Base-by-base conservation (phyloP, 2,329 filamentous ascomycete species). In the Talaromyces verruculosus region DNA sequence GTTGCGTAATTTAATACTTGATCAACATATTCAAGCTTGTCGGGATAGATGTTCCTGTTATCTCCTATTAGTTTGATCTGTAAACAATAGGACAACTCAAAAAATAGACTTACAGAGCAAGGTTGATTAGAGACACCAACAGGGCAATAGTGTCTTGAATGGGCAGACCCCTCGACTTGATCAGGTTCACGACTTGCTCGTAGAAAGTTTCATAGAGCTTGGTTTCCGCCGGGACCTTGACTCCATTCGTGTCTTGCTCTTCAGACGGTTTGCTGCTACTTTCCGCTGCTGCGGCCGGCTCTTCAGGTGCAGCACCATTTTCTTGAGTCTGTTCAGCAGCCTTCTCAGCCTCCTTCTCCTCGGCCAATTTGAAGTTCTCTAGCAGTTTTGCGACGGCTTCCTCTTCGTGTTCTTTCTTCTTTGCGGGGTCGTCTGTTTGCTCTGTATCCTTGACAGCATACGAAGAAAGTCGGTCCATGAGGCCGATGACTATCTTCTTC, bases 141-240 rank as follows among this genome's bases (percentile, higher is more conserved):
- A 99, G 82, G 10, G 93, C 95, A 72, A 97, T 95, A 19, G 91
- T 96, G 76, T 99, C 96, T 77, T 96, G 93, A 69, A 99, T 94
- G 0, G 93, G 91, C 62, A 99, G 84, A 71, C 92, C 89, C 74
- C 97, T 92, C 62, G 91, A 91, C 78, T 93, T 94, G 68, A 97
- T 92, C 55, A 97, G 83, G 73, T 93, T 92, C 74, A 94, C 90
- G 67, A 97, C 93, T 78, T 97, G 93, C 63, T 92, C 89, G 74
- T 97, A 95, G 83, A 97, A 97, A 67, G 97, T 91, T 77, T 97
- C 93, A 77, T 97, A 97, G 19, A 97, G 86, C 78, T 91, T 93
- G 63, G 96, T 88, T 72, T 92, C 89, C 62, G 89, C 82, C 35
- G 78, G 76, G 58, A 72, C 70, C 22, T 72, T 76, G 47, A 76